phyloP scores from a whole-genome alignment of 345 rosid species.

The Salix udensis region DNA sequence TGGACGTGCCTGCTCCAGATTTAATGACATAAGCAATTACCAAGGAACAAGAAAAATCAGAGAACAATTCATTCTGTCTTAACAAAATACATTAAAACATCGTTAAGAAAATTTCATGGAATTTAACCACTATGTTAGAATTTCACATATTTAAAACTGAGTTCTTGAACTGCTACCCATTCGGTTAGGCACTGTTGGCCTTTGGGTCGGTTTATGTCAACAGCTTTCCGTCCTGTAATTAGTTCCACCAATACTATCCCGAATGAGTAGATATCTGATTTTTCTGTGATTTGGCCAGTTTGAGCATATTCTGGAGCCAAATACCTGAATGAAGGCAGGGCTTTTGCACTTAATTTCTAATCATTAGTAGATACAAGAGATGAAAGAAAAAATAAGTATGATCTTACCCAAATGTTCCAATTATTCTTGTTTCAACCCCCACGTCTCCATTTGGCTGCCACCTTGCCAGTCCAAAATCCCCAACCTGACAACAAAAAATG shows the following conservation, averaged over 20 bases:
- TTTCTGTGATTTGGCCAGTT: slow-evolving; percentile 95
- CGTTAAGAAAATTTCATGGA: background rate
- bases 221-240: slow-evolving; percentile 90
- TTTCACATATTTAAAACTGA: background rate
- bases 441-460: slow-evolving; percentile 98
- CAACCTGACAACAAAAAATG: slow-evolving; percentile 55
- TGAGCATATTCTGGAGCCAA: slow-evolving; percentile 98
- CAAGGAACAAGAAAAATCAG: background rate
- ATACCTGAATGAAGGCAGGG: slow-evolving; percentile 44
- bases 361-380: background rate
- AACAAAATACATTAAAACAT: background rate
- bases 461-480: slow-evolving; percentile 97
- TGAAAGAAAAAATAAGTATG: slow-evolving; percentile 9
- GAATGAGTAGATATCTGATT: slow-evolving; percentile 93
- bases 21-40: slow-evolving; percentile 3
- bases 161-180: slow-evolving; percentile 58
- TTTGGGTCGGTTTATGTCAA: slow-evolving; percentile 81
- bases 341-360: background rate
- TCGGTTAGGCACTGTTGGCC: slow-evolving; percentile 99
- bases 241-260: slow-evolving; percentile 95
- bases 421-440: slow-evolving; percentile 91
- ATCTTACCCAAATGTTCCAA: slow-evolving; percentile 93
- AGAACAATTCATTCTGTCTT: background rate
- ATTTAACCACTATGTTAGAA: background rate
- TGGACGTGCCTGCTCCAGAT: slow-evolving; percentile 26